These are phyloP conservation scores for Melastoma candidum DNA, from an alignment of 441 rosid species.

Conservation along the genomic window DNA sequence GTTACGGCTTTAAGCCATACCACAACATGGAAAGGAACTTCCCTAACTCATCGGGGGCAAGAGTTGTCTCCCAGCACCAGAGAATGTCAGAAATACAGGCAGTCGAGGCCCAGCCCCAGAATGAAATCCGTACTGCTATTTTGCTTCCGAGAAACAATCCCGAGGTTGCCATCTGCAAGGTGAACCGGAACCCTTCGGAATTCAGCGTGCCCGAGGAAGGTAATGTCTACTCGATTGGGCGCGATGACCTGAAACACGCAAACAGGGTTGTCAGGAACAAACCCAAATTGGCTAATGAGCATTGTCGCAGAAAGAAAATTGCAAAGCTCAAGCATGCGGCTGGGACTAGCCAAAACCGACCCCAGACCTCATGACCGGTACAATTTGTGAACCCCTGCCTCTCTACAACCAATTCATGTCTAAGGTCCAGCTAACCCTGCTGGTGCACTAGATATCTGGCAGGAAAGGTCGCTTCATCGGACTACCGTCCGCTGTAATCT, in stretches of 20 bases:
- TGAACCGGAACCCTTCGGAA: slow-evolving; percentile 93
- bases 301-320: too few species aligned
- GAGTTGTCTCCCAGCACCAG: background rate
- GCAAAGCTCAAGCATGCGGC: too few species aligned
- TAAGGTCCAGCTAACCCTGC: too few species aligned
- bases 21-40: background rate
- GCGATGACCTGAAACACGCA: slow-evolving; percentile 42
- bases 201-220: slow-evolving; percentile 60
- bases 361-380: too few species aligned
- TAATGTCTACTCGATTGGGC: slow-evolving; percentile 58
- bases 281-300: too few species aligned
- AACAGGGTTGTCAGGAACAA: slow-evolving; percentile 14
- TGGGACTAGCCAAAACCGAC: too few species aligned
- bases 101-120: slow-evolving; percentile 18
- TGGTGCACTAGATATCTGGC: too few species aligned
- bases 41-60: too few species aligned
- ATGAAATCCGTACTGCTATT: slow-evolving; percentile 16
- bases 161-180: slow-evolving; percentile 34
- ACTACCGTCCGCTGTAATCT: too few species aligned
- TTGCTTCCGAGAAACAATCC: slow-evolving; percentile 27
- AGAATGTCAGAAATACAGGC: slow-evolving; percentile 27
- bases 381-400: too few species aligned
- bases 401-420: too few species aligned
- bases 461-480: too few species aligned
- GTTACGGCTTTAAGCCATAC: slow-evolving; percentile 31